These are phyloP conservation scores for Candida glaebosa DNA, from an alignment of 805 yeast species.

Conservation along the genomic window DNA sequence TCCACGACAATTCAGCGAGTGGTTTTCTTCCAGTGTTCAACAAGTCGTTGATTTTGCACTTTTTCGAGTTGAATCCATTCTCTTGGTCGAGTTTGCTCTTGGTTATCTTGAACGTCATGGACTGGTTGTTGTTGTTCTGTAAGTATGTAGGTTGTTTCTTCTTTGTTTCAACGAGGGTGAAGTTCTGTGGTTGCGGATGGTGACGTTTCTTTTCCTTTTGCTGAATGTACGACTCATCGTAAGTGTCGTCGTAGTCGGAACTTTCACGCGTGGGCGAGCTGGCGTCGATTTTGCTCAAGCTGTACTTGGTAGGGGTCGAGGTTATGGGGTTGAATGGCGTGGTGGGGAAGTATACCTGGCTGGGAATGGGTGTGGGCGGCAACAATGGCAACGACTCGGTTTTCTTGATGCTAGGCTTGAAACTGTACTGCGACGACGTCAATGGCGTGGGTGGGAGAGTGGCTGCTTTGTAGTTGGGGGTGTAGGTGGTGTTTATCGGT, in stretches of 20 bases:
- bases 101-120: conserved; percentile 32
- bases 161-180: conserved; percentile 20
- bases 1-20: conserved; percentile 19
- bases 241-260: conserved; percentile 11
- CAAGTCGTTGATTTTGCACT: conserved; percentile 18
- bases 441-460: conserved; percentile 6
- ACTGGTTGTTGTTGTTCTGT: conserved; percentile 3
- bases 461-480: conserved; percentile 3
- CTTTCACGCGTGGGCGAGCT: conserved; percentile 12
- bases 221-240: conserved; percentile 12
- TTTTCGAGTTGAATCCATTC: conserved; percentile 12
- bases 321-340: conserved; percentile 13
- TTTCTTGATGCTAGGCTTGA: not conserved
- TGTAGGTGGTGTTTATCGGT: not conserved
- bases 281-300: conserved; percentile 19
- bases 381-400: not conserved
- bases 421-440: conserved; percentile 1
- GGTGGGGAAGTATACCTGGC: not conserved
- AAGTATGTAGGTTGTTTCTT: conserved; percentile 33
- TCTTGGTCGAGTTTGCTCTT: conserved; percentile 21
- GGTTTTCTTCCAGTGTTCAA: conserved; percentile 24
- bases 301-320: conserved; percentile 25
- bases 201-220: conserved; percentile 5
- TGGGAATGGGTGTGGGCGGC: not conserved
- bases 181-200: conserved; percentile 11